These are phyloP conservation scores for Xylariomycetidae sp. DNA, from an alignment of 2,329 filamentous ascomycete species.

Conservation along the genomic window DNA sequence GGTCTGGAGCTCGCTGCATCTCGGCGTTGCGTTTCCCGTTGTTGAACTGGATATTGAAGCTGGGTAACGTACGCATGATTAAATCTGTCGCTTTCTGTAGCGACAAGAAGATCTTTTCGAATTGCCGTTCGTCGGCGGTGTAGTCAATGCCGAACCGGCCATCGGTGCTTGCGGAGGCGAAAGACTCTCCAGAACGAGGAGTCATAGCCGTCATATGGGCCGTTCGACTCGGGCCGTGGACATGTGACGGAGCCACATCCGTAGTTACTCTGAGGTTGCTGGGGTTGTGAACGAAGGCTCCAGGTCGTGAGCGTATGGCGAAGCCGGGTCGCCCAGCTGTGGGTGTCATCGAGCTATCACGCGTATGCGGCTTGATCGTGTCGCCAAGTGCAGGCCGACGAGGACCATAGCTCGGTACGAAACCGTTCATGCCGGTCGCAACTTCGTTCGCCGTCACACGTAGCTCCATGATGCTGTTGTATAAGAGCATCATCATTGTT, in stretches of 20 bases:
- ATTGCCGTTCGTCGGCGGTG: slow-evolving; percentile 70
- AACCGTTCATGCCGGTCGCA: slow-evolving; percentile 17
- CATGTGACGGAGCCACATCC: slow-evolving; percentile 40
- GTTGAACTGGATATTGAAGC: slow-evolving; percentile 60
- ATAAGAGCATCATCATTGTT: slow-evolving; percentile 56
- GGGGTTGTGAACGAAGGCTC: slow-evolving; percentile 39
- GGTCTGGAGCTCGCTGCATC: slow-evolving; percentile 52
- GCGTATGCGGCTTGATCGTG: slow-evolving; percentile 44
- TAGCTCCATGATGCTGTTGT: slow-evolving; percentile 63
- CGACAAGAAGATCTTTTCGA: slow-evolving; percentile 76
- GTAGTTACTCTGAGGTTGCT: slow-evolving; percentile 52
- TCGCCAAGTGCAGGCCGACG: slow-evolving; percentile 32
- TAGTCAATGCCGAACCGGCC: slow-evolving; percentile 55
- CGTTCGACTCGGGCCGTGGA: slow-evolving; percentile 44
- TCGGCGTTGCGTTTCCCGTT: slow-evolving; percentile 58
- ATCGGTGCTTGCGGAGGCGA: slow-evolving; percentile 50
- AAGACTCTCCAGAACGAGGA: slow-evolving; percentile 77
- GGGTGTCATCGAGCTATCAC: slow-evolving; percentile 48
- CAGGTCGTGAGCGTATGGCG: slow-evolving; percentile 31
- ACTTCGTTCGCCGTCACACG: slow-evolving; percentile 42
- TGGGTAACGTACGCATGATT: slow-evolving; percentile 65
- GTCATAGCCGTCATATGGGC: slow-evolving; percentile 56
- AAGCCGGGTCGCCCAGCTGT: slow-evolving; percentile 41
- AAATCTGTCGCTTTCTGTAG: slow-evolving; percentile 68
- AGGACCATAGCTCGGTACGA: slow-evolving; percentile 14